These are phyloP conservation scores for Rhodotorula sp. DNA, from an alignment of 1,284 basidiomycete genomes.

Conservation along the genomic window DNA sequence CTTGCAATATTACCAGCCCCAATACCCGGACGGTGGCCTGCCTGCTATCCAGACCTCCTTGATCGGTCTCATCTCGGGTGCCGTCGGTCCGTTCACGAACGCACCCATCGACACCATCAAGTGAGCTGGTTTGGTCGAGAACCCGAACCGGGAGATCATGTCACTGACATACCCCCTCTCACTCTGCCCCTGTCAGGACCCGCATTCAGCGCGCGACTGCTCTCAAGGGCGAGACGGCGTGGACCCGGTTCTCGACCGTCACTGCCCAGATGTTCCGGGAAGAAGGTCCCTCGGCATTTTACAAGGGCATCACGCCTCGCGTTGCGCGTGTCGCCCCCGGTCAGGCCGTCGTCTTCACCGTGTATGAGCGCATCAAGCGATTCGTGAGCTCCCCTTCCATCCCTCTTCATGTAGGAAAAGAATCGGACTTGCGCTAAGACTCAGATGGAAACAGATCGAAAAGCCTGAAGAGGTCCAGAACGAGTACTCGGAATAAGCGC, in stretches of 20 bases:
- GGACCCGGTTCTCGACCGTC: constrained; percentile 70
- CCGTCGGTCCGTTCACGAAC: constrained; percentile 59
- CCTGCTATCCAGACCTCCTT: constrained; percentile 94
- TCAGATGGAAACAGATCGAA: constrained; percentile 60
- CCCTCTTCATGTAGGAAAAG: background rate
- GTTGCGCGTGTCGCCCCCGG: constrained; percentile 95
- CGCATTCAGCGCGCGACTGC: constrained; percentile 74
- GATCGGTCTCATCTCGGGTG: constrained; percentile 92
- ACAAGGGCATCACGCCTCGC: constrained; percentile 79
- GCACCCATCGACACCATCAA: constrained; percentile 47
- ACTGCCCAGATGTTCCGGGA: constrained; percentile 87
- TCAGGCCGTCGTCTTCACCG: constrained; percentile 84
- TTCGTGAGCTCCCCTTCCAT: constrained; percentile 2
- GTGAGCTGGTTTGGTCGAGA: constrained; percentile 11
- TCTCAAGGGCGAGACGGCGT: constrained; percentile 71
- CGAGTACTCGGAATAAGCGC: constrained; percentile 23
- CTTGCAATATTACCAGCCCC: constrained; percentile 73
- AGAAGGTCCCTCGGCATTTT: constrained; percentile 58
- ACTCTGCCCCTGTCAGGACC: constrained; percentile 23
- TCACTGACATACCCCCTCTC: background rate
- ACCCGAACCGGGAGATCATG: no score
- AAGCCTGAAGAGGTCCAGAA: constrained; percentile 40
- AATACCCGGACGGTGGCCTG: constrained; percentile 60
- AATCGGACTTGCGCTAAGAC: background rate
- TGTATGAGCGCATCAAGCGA: constrained; percentile 65